Percentiles rank a stretch among this genome's conserved stretches.
Conservation (phyloP, 2,329 filamentous ascomycete genomes). For the Pyrenochaeta sp. region DNA sequence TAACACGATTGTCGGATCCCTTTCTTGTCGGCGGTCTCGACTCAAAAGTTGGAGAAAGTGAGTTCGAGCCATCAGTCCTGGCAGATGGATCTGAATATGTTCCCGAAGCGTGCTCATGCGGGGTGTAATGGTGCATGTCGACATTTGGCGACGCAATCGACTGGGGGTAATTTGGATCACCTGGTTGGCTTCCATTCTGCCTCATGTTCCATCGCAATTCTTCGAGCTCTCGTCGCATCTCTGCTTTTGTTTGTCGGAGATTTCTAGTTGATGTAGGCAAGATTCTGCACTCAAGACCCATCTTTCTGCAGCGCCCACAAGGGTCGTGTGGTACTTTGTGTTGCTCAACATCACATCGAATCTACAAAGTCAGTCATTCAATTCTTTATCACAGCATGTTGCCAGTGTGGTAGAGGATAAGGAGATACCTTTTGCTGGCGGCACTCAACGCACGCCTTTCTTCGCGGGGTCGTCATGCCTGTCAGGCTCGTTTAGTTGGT, state of each 20-base stretch:
- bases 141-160: conserved; percentile 40
- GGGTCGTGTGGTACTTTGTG: conserved; percentile 48
- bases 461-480: conserved; percentile 45
- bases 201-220: conserved; percentile 48
- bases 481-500: conserved; percentile 26
- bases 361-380: conserved; percentile 34
- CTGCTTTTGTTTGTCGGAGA: conserved; percentile 48
- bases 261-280: conserved; percentile 49
- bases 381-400: conserved; percentile 4
- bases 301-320: conserved; percentile 47
- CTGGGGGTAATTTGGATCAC: conserved; percentile 34
- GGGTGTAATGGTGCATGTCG: conserved; percentile 38
- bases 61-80: conserved; percentile 36
- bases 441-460: conserved; percentile 50
- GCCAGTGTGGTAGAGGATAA: conserved; percentile 6
- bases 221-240: conserved; percentile 49
- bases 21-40: conserved; percentile 35
- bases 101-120: conserved; percentile 33
- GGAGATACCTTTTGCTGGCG: conserved; percentile 48
- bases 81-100: conserved; percentile 41
- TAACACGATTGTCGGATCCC: conserved; percentile 29
- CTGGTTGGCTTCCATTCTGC: conserved; percentile 30
- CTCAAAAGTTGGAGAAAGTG: conserved; percentile 42
- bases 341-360: conserved; percentile 51
- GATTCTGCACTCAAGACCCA: conserved; percentile 48